A percentile compares a stretch with the other conserved stretches of the same genome.
Conservation (phyloP, 306 rosid genomes). For the Dryas drummondii region DNA sequence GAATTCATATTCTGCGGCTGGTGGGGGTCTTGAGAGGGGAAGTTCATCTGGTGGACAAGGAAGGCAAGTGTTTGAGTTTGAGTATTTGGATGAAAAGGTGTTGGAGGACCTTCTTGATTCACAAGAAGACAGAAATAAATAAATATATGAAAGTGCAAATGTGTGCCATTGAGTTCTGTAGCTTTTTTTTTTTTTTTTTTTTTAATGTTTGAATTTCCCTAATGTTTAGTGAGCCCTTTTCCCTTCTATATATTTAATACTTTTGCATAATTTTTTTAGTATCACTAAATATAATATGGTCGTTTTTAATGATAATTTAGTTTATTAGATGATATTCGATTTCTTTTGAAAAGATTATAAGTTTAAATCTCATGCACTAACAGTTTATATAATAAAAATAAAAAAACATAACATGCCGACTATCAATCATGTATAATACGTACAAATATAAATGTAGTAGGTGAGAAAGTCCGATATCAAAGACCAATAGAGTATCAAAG, state of each 20-base stretch:
- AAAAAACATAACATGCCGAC: too few relatives aligned
- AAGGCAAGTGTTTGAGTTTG: constrained; percentile 61
- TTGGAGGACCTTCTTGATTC: constrained; percentile 77
- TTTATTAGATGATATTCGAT: too few relatives aligned
- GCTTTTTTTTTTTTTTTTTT: background rate
- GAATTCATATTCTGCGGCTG: background rate
- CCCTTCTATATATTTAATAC: background rate
- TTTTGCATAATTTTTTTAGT: background rate
- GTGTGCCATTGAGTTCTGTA: background rate
- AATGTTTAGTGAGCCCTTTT: background rate
- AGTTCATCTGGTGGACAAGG: constrained; percentile 31
- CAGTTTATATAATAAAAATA: too few relatives aligned
- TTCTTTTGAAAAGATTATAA: too few relatives aligned
- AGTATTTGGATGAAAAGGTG: constrained; percentile 64
- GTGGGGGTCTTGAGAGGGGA: constrained; percentile 27
- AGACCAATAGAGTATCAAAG: too few relatives aligned
- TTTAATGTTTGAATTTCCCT: background rate
- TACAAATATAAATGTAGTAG: too few relatives aligned
- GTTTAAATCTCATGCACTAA: too few relatives aligned
- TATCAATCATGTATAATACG: too few relatives aligned
- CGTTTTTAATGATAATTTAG: background rate
- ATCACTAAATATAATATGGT: background rate
- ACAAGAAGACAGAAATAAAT: constrained; percentile 46
- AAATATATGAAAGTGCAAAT: constrained; percentile 25
- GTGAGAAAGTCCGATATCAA: too few relatives aligned